These are phyloP conservation scores for Fusarium nygamai DNA, from an alignment of 2,329 filamentous ascomycete genomes.

Conservation along the genomic window DNA sequence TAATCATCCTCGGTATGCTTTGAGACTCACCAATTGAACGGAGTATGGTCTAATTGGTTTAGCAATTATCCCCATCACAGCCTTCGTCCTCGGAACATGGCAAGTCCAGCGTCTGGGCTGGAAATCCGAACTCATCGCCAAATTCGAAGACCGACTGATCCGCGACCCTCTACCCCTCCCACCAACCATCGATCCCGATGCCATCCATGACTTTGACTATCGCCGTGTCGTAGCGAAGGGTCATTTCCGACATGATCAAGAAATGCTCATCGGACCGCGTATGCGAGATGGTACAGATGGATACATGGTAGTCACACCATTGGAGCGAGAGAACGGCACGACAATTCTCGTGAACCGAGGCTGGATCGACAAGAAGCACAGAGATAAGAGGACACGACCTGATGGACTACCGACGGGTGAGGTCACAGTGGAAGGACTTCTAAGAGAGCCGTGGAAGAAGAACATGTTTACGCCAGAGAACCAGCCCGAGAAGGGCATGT, in stretches of 20 bases:
- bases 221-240: constrained; percentile 82
- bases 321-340: constrained; percentile 75
- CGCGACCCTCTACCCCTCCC: constrained; percentile 87
- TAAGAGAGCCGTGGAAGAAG: constrained; percentile 93
- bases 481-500: constrained; percentile 81
- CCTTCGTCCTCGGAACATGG: constrained; percentile 92
- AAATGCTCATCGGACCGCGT: constrained; percentile 95
- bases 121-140: constrained; percentile 93
- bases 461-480: constrained; percentile 98
- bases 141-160: constrained; percentile 90
- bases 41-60: not conserved
- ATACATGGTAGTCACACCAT: constrained; percentile 89
- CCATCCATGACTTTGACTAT: constrained; percentile 90
- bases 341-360: constrained; percentile 90
- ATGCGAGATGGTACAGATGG: constrained; percentile 90
- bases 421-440: constrained; percentile 82
- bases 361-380: constrained; percentile 86
- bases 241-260: constrained; percentile 82
- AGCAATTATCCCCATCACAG: constrained; percentile 89
- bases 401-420: constrained; percentile 74
- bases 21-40: not conserved
- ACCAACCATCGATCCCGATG: constrained; percentile 81
- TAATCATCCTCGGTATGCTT: constrained; percentile 76
- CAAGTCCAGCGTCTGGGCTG: constrained; percentile 91
- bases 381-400: constrained; percentile 70